Percentiles rank a stretch among this genome's conserved stretches.
These are phyloP conservation scores for Carallia pectinifolia DNA, from an alignment of 345 rosid species.

Conservation along the genomic window DNA sequence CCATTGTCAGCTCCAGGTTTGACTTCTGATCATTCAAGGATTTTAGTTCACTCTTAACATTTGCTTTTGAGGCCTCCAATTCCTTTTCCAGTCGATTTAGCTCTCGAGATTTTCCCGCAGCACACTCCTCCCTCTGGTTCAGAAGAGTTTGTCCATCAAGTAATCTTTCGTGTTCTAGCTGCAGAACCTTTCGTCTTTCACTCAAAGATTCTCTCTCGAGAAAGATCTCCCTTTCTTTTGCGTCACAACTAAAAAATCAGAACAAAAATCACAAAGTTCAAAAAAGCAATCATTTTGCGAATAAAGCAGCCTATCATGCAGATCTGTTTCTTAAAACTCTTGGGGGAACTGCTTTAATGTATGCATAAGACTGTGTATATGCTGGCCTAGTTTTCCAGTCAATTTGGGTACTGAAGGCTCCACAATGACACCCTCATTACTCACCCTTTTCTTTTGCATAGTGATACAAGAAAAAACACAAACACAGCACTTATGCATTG, in stretches of 20 bases:
- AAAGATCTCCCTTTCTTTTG: conserved; percentile 64
- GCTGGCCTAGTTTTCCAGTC: no score
- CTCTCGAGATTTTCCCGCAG: conserved; percentile 67
- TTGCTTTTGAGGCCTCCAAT: conserved; percentile 52
- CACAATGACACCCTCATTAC: no score
- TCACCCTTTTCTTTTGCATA: no score
- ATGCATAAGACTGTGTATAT: background rate
- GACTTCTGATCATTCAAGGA: conserved; percentile 53
- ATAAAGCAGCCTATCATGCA: background rate
- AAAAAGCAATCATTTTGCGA: background rate
- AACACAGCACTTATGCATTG: no score
- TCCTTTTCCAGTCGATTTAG: conserved; percentile 54
- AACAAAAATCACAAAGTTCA: conserved; percentile 10
- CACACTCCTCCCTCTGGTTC: conserved; percentile 81
- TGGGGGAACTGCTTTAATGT: conserved; percentile 1
- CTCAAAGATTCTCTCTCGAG: conserved; percentile 63
- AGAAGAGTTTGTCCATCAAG: conserved; percentile 71
- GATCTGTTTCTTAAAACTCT: no score
- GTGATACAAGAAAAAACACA: no score
- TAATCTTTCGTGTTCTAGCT: conserved; percentile 75
- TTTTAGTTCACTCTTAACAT: conserved; percentile 52
- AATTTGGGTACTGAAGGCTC: no score
- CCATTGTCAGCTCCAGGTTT: conserved; percentile 47
- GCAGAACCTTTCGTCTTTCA: conserved; percentile 72
- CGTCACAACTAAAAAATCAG: conserved; percentile 59